A percentile compares a stretch with the other conserved stretches of the same genome.
Evolutionary conservation across 2,329 filamentous ascomycete species (phyloP).

Genomic region (Colletotrichum musicola): DNA sequence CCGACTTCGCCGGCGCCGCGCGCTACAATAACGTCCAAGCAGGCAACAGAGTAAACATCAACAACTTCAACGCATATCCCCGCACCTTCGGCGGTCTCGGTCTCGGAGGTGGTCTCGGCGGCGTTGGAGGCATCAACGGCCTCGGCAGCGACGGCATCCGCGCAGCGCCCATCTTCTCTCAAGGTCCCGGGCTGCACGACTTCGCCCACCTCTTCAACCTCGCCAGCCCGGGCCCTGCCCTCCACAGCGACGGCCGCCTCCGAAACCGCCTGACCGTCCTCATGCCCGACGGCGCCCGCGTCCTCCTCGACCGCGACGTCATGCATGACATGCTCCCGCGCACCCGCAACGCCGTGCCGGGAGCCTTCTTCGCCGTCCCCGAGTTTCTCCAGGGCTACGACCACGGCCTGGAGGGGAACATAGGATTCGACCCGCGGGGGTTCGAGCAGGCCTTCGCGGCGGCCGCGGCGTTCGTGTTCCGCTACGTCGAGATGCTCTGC

Average conservation of each 20-base stretch:
- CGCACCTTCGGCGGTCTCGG: not conserved
- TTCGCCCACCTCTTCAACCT: conserved; percentile 28
- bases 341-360: conserved; percentile 18
- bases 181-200: conserved; percentile 8
- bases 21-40: conserved; percentile 11
- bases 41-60: conserved; percentile 28
- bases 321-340: conserved; percentile 35
- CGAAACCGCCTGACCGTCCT: conserved; percentile 33
- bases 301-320: conserved; percentile 27
- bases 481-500: conserved; percentile 27
- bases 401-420: not conserved
- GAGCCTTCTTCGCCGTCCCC: conserved; percentile 24
- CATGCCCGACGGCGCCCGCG: conserved; percentile 22
- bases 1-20: conserved; percentile 1
- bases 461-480: conserved; percentile 29
- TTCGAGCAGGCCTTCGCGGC: conserved; percentile 16
- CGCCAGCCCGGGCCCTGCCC: not conserved
- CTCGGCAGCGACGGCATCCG: not conserved
- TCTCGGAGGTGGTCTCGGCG: not conserved
- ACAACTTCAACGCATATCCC: conserved; percentile 18
- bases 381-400: conserved; percentile 33
- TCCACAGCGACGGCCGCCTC: conserved; percentile 18
- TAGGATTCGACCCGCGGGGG: not conserved
- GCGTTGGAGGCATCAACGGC: not conserved
- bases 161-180: not conserved